Base-by-base conservation (phyloP, 345 rosid genomes). In the Syzygium oleosum region DNA sequence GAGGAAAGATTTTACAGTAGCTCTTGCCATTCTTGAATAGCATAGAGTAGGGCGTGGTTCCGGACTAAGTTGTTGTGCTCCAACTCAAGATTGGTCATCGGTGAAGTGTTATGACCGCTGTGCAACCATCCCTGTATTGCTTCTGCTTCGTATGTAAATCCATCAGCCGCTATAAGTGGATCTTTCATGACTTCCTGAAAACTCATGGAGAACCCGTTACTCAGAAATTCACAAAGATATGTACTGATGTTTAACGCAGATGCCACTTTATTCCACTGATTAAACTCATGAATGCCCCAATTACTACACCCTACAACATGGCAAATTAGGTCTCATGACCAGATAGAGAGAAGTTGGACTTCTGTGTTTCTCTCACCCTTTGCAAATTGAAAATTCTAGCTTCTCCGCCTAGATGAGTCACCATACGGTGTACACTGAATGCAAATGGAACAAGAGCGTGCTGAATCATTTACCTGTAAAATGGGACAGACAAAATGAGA, bases 401-500 rank as follows among this genome's bases (percentile, higher is more conserved):
- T 73, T 73, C 49, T 73, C 83, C 21, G 27, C 52, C 68, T 38
- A 86, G 6, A 63, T 46, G 58, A 59, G 58, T 31, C 23, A 63
- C n/a, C 11, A 3, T 86, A 52, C 19, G 19, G n/a, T 21, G 19
- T 29, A 68, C 46, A 86, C 25, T 25, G 12, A 34, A 49, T 51
- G 49, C 58, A 51, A 51, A 59, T 27, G 54, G 29, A 51, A 41
- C 22, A 51, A 14, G 49, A 86, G n/a, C 38, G 51, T 17, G 63
- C 49, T 2, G 8, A 84, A 10, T 25, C n/a, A 17, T 56, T 73
- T 93, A 97, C 99, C 97, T 95, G 99, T 85, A 94, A 93, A 90
- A 97, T 95, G 86, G 99, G 99, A 88, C 99, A 97, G 86, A 97
- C 91, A 87, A 96, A 97, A 92, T 96, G 96, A 63, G 99, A 89